Percentiles rank a stretch among this genome's conserved stretches.
phyloP scores from a whole-genome alignment of 2,329 filamentous ascomycete species.

The Onygenales sp. region DNA sequence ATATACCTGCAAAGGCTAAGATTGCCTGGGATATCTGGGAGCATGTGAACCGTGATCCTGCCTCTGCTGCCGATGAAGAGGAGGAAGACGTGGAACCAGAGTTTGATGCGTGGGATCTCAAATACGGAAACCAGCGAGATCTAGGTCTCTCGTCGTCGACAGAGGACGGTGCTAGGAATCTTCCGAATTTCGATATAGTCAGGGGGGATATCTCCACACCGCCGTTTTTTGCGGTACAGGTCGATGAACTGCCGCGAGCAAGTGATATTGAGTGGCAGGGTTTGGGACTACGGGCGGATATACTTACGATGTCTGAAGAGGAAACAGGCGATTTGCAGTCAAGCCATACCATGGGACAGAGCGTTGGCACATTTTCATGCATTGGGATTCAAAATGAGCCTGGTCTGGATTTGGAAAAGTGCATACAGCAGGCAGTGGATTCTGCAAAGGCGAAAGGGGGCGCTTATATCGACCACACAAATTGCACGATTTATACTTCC shows the following conservation, averaged over 20 bases:
- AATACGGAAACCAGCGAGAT: constrained; percentile 47
- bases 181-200: constrained; percentile 20
- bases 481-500: constrained; percentile 29
- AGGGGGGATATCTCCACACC: constrained; percentile 36
- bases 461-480: constrained; percentile 8
- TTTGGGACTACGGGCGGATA: constrained; percentile 43
- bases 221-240: constrained; percentile 65
- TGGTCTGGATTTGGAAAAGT: constrained; percentile 12
- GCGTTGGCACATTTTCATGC: constrained; percentile 15
- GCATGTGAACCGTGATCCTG: constrained; percentile 20
- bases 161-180: constrained; percentile 13
- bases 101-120: constrained; percentile 41
- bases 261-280: constrained; percentile 80
- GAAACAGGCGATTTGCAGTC: constrained; percentile 13
- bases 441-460: constrained; percentile 8
- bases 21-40: constrained; percentile 39
- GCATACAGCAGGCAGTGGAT: constrained; percentile 18
- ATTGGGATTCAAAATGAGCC: constrained; percentile 21
- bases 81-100: constrained; percentile 38
- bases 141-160: constrained; percentile 13
- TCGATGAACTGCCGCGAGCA: constrained; percentile 64
- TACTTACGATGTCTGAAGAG: constrained; percentile 14
- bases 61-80: constrained; percentile 7
- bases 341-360: constrained; percentile 15
- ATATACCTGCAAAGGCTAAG: constrained; percentile 24